Base-by-base conservation (phyloP, 2,329 filamentous ascomycete species). In the Pseudocercospora musae region DNA sequence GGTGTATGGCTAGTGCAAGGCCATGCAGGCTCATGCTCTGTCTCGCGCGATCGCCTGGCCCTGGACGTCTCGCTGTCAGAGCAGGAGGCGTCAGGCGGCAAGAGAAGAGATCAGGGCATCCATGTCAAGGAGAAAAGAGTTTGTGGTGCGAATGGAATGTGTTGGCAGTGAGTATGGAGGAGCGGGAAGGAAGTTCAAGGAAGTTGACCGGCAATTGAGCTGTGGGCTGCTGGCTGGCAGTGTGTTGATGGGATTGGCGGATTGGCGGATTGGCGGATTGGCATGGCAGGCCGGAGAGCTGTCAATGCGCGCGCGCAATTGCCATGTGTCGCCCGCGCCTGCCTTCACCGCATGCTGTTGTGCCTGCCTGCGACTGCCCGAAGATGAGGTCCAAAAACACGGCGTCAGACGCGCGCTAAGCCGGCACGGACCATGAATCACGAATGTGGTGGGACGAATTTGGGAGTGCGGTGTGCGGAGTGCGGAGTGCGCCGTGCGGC, bases 1-100 rank as follows among this genome's bases (percentile, higher is more conserved):
- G 55, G 50, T 50, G 58, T 48, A 60, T 57, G 62, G 65, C 69
- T 68, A 65, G 60, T 66, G 68, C 68, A 68, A 63, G 68, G 66
- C 53, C 46, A 50, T 67, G 64, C 66, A 65, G 58, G 62, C 57
- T 55, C 59, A 58, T 58, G 60, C 58, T 55, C 53, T 50, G 50
- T 29, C 46, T 42, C 61, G 55, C 55, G 23, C 40, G 33, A 48
- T 44, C 42, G 29, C 50, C 57, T 44, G 42, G 37, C 31, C 52
- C 53, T 57, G 58, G 54, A 48, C n/a, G n/a, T n/a, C n/a, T n/a
- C n/a, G 64, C 59, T 42, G 20, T 56, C 20, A 18, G 60, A 63
- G 62, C 42, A 62, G 42, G 52, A 50, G 44, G 57, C 46, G 57
- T 37, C 25, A 40, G 37, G 11, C 57, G 33, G 55, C 31, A 48